phyloP scores from a whole-genome alignment of 768 basidiomycete species.

The Amanita molliuscula region DNA sequence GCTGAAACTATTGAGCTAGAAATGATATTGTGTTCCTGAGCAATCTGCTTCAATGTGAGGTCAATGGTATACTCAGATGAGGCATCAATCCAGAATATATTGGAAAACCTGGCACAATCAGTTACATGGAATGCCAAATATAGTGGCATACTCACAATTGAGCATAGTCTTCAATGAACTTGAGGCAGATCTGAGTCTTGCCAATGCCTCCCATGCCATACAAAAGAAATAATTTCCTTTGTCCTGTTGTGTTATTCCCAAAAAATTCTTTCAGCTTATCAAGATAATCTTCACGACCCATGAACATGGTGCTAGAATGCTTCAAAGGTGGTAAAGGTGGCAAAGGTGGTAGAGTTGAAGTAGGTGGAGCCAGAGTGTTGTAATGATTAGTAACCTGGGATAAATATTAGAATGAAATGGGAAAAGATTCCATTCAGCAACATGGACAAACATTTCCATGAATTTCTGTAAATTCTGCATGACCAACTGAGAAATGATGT shows the following conservation, averaged over 20 bases:
- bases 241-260: not conserved
- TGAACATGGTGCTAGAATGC: not conserved
- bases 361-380: no score
- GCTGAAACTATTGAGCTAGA: conserved; percentile 7
- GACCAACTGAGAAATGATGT: not conserved
- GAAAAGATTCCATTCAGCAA: not conserved
- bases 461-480: not conserved
- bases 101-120: conserved; percentile 7
- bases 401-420: not conserved
- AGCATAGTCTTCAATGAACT: no score
- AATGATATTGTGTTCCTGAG: conserved; percentile 3
- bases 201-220: no score
- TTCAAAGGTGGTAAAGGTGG: no score
- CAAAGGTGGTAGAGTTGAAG: no score
- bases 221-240: conserved; percentile 8
- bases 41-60: conserved; percentile 3
- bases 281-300: conserved; percentile 7
- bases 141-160: no score
- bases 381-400: no score
- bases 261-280: conserved; percentile 9
- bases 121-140: no score
- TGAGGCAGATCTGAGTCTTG: conserved; percentile 10
- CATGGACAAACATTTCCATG: not conserved
- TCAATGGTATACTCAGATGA: conserved; percentile 8
- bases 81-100: conserved; percentile 16